phyloP scores from a whole-genome alignment of 176 grass and related monocot species.

The Oryza glumipatula region DNA sequence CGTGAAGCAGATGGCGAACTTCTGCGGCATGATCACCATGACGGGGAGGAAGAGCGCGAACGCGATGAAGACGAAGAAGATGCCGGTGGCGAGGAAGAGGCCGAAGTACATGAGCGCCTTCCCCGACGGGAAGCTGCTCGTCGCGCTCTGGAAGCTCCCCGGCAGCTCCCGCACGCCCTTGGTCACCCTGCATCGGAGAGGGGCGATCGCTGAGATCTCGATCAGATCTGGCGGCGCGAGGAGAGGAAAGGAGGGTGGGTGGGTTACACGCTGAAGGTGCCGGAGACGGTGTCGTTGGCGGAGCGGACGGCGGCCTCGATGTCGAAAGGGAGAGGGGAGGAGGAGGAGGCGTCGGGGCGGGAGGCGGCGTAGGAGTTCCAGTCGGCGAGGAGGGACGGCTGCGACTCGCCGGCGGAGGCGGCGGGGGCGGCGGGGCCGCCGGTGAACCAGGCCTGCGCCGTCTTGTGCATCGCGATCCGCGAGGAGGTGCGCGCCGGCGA shows the following conservation, averaged over 20 bases:
- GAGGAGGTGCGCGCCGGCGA: not conserved
- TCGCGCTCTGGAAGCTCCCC: slow-evolving; percentile 91
- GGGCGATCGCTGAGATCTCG: not conserved
- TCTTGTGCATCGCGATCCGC: slow-evolving; percentile 61
- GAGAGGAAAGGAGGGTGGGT: too few relatives aligned
- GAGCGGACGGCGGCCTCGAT: slow-evolving; percentile 85
- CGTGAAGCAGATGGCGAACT: slow-evolving; percentile 97
- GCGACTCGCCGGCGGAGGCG: slow-evolving; percentile 31
- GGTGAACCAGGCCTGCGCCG: slow-evolving; percentile 92
- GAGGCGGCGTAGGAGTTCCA: slow-evolving; percentile 92
- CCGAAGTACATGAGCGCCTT: slow-evolving; percentile 97
- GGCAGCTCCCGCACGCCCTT: slow-evolving; percentile 90
- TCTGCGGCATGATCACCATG: slow-evolving; percentile 95
- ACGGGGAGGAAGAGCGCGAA: slow-evolving; percentile 93
- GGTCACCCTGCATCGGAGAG: slow-evolving; percentile 51
- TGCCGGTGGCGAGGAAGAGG: slow-evolving; percentile 82
- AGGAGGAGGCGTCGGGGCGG: slow-evolving; percentile 52
- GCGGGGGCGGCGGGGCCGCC: slow-evolving; percentile 41
- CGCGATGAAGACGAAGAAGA: slow-evolving; percentile 94
- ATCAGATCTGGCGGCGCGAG: slow-evolving; percentile 9
- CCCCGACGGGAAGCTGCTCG: slow-evolving; percentile 82
- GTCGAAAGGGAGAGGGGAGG: slow-evolving; percentile 76
- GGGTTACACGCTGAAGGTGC: slow-evolving; percentile 84
- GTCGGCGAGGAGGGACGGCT: slow-evolving; percentile 82
- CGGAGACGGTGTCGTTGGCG: slow-evolving; percentile 92